These are phyloP conservation scores for Sugiyamaella sp. DNA, from an alignment of 1,139 yeast species.

Conservation along the genomic window DNA sequence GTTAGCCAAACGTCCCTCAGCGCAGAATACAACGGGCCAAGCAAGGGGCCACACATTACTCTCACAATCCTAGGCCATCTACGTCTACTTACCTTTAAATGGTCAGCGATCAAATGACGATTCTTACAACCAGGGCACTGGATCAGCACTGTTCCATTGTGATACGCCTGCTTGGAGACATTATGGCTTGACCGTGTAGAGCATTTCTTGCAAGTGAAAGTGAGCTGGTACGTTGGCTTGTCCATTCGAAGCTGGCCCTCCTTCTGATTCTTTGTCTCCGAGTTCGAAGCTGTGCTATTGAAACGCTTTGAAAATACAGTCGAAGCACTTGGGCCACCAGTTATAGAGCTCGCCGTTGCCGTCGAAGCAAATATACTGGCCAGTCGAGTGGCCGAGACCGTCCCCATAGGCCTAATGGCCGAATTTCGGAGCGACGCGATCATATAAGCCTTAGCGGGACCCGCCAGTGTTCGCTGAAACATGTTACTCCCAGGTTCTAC, in stretches of 20 bases:
- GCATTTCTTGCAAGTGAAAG: constrained; percentile 92
- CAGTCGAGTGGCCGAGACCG: not conserved
- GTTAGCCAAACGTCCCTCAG: not conserved
- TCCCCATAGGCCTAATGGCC: not conserved
- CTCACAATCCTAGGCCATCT: no score
- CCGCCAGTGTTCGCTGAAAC: constrained; percentile 10
- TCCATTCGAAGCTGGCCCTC: constrained; percentile 29
- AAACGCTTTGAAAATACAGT: not conserved
- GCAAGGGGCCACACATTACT: no score
- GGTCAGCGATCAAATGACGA: constrained; percentile 92
- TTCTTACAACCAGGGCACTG: constrained; percentile 91
- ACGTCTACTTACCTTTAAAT: constrained; percentile 62
- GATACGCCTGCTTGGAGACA: constrained; percentile 89
- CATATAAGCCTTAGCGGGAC: constrained; percentile 8
- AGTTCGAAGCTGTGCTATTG: not conserved
- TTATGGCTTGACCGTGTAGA: constrained; percentile 80
- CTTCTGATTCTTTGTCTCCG: not conserved
- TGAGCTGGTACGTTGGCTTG: constrained; percentile 79
- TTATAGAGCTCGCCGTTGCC: no score
- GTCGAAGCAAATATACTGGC: not conserved
- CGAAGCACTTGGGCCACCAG: not conserved
- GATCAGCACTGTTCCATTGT: constrained; percentile 81
- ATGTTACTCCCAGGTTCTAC: not conserved
- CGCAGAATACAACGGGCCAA: no score
- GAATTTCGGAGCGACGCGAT: not conserved